Base-by-base conservation (phyloP, 2,329 filamentous ascomycete species). In the Sporothrix humicola region DNA sequence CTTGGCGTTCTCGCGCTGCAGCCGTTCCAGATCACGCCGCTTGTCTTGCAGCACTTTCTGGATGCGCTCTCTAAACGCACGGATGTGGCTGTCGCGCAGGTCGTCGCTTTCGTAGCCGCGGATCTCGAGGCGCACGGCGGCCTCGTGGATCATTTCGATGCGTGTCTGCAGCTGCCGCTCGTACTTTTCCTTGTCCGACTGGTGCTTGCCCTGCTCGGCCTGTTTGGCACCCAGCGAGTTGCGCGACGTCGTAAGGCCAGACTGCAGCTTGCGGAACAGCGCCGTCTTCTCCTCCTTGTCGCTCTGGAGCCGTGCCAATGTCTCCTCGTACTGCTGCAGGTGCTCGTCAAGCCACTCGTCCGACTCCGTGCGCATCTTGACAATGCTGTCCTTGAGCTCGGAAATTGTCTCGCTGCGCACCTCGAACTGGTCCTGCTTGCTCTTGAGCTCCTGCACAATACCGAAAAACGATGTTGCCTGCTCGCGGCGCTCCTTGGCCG, bases 171-270 rank as follows among this genome's bases (percentile, higher is more conserved):
- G 80, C 76, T 98, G 93, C 3, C 92, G 89, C 79, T 98, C 93
- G 79, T 96, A 93, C 78, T 92, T 93, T 75, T 93, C 91, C 82
- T 95, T 94, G 79, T 97, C 92, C 1, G 95, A 95, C 81, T 96
- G 89, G 77, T 92, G 90, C 77, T 91, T 93, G 59, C 95, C 95
- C 77, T 90, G 87, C 77, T 94, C 91, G 0, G 88, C 84, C 52
- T 88, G 83, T 77, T 90, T 90, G 26, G 79, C 77, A 0, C 87
- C 86, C 58, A 88, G 80, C 4, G 85, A 81, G 52, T 80, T 83
- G 48, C 87, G 86, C 8, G 83, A 82, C 3, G 81, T 75, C 1
- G 80, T 79, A 13, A 89, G 80, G 9, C 85, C 83, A 1, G 81
- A 79, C 74, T 89, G 86, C n/a, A 97, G 85, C 31, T 91, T 86